Base-by-base conservation (phyloP, 176 grass and related monocot genomes). In the Triticum monococcum region DNA sequence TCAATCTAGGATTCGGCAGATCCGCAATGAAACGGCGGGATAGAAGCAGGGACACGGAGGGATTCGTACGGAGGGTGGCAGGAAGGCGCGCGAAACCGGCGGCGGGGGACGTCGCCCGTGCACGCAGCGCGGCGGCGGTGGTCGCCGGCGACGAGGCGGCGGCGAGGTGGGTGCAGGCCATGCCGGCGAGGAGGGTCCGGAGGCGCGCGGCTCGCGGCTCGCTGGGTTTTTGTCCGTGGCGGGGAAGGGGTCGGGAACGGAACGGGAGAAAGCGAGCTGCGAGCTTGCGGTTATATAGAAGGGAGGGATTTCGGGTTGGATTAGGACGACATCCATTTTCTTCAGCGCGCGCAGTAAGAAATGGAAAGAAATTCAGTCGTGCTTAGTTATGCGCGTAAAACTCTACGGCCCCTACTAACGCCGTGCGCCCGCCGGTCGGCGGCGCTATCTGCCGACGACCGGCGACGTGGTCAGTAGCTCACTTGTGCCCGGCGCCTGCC, bases 81-180 rank as follows among this genome's bases (percentile, higher is more conserved):
- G 77, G 77, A 63, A 81, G 16, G 30, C 81, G 77, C 23, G 77
- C 77, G 81, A 85, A 85, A n/a, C 85, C 14, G 10, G 48, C 11
- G 0, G 16, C n/a, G 2, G 22, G 37, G 16, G 81, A 38, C 31
- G 69, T 4, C 30, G 76, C 37, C 25, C 61, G 37, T 0, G 86
- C 87, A 9, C 68, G 46, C 43, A 36, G 3, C 8, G 36, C 10
- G 8, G 46, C 3, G 0, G 54, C 8, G 38, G 88, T 10, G 12
- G 86, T 0, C 0, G 36, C 68, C 60, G 60, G 28, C 4, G 81
- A 80, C 2, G 60, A 59, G 50, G 81, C 62, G 37, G 81, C 60
- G 75, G 77, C 81, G 62, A 91, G 81, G n/a, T 37, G 69, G 65
- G 74, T 33, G 81, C 45, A 87, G 28, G 77, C 86, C 89, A 91